Percentiles rank a stretch among this genome's conserved stretches.
Conservation (phyloP, 2,329 filamentous ascomycete species). For the Graphilbum fragrans region DNA sequence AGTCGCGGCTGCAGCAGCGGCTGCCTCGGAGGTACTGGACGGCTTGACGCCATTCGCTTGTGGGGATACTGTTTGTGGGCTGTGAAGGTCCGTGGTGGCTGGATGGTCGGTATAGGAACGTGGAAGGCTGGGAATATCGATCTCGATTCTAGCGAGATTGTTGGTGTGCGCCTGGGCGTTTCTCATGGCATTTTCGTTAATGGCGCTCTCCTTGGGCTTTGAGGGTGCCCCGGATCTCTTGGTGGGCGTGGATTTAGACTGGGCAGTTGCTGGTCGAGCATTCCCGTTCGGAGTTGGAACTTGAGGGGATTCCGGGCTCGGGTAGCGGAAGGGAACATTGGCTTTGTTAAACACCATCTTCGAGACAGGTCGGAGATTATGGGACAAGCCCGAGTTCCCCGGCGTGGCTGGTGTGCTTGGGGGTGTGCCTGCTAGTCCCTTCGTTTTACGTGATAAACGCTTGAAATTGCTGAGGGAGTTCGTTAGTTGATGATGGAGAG, state of each 20-base stretch:
- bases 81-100: neutral
- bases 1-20: too few species aligned
- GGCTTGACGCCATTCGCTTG: neutral
- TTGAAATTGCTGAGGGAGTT: neutral
- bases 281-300: constrained; percentile 2
- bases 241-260: constrained; percentile 15
- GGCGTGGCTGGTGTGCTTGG: constrained; percentile 10
- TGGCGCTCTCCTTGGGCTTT: constrained; percentile 7
- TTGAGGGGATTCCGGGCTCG: constrained; percentile 21
- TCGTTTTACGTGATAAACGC: constrained; percentile 9
- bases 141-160: constrained; percentile 30
- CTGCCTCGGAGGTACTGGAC: too few species aligned
- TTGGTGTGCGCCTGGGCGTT: constrained; percentile 19
- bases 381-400: constrained; percentile 20
- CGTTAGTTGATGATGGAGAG: too few species aligned
- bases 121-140: constrained; percentile 26
- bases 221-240: constrained; percentile 12
- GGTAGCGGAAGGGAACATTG: constrained; percentile 25
- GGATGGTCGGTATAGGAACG: neutral
- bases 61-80: neutral
- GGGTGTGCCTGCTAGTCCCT: constrained; percentile 6
- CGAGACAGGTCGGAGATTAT: constrained; percentile 37
- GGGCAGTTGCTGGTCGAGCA: constrained; percentile 12
- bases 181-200: constrained; percentile 7
- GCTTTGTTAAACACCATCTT: constrained; percentile 34